Evolutionary conservation across 257 asterid genomes (phyloP).

Genomic region (Handroanthus guayacan): DNA sequence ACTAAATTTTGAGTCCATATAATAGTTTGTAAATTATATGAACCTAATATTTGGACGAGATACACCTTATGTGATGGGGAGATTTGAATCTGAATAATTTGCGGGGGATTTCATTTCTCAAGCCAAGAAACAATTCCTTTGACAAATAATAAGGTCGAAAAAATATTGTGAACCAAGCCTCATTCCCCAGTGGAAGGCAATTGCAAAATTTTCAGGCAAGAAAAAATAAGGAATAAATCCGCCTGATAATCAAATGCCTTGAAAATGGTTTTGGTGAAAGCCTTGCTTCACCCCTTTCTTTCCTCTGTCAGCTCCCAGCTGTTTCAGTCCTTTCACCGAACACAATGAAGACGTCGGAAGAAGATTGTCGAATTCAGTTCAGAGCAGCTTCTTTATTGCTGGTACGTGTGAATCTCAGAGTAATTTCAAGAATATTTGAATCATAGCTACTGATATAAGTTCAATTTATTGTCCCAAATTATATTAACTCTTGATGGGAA

Average conservation of each 20-base stretch:
- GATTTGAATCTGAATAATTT: too few species aligned
- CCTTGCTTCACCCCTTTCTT: neutral
- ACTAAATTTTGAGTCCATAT: too few species aligned
- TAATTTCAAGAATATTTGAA: neutral
- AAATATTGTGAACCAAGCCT: neutral
- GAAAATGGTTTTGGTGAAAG: neutral
- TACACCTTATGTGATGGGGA: too few species aligned
- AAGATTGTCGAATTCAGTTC: neutral
- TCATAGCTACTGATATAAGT: neutral
- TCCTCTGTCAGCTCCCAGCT: neutral
- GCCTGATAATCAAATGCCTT: neutral
- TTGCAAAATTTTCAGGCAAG: neutral
- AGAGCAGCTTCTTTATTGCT: neutral
- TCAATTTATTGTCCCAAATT: neutral
- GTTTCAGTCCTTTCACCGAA: slow-evolving; percentile 31
- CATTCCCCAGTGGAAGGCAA: neutral
- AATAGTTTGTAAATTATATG: too few species aligned
- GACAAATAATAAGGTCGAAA: neutral
- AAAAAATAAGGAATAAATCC: neutral
- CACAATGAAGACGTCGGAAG: slow-evolving; percentile 16
- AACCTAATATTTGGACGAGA: too few species aligned
- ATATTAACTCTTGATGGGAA: slow-evolving; percentile 51
- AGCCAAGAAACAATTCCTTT: neutral
- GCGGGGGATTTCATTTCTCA: too few species aligned
- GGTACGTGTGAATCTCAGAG: neutral